phyloP scores from a whole-genome alignment of 495 filamentous ascomycete genomes.

The Hypoxylon fragiforme region DNA sequence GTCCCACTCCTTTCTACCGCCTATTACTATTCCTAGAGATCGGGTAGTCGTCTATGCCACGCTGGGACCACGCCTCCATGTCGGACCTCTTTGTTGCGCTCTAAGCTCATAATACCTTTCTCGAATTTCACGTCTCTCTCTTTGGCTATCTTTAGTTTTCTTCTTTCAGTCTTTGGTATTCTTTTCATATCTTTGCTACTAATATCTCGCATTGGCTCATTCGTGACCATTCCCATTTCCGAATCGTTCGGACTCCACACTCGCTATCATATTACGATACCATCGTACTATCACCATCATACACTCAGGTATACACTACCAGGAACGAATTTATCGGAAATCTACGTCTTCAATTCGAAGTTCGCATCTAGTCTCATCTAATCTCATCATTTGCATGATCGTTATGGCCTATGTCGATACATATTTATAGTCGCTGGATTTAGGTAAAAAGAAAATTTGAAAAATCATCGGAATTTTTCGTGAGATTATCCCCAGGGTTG shows the following conservation, averaged over 20 bases:
- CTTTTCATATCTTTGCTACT: conserved; percentile 25
- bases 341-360: conserved; percentile 8
- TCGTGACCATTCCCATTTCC: conserved; percentile 22
- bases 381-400: conserved; percentile 11
- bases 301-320: conserved; percentile 3
- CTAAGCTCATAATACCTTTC: conserved; percentile 13
- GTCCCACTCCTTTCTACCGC: conserved; percentile 25
- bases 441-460: conserved; percentile 12
- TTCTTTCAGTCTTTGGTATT: conserved; percentile 19
- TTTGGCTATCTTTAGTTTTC: conserved; percentile 37
- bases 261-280: conserved; percentile 9
- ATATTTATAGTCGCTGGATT: conserved; percentile 22
- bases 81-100: conserved; percentile 17
- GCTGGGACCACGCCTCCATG: conserved; percentile 22
- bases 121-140: conserved; percentile 34
- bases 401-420: conserved; percentile 31
- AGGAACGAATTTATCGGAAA: conserved; percentile 16
- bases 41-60: conserved; percentile 32
- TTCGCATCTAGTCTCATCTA: neutral
- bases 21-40: conserved; percentile 26
- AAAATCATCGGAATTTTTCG: no score
- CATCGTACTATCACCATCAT: neutral
- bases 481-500: conserved; percentile 10
- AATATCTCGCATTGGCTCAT: conserved; percentile 36
- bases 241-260: conserved; percentile 30